Evolutionary conservation across 805 yeast species (phyloP).

Genomic region (Spathaspora passalidarum): DNA sequence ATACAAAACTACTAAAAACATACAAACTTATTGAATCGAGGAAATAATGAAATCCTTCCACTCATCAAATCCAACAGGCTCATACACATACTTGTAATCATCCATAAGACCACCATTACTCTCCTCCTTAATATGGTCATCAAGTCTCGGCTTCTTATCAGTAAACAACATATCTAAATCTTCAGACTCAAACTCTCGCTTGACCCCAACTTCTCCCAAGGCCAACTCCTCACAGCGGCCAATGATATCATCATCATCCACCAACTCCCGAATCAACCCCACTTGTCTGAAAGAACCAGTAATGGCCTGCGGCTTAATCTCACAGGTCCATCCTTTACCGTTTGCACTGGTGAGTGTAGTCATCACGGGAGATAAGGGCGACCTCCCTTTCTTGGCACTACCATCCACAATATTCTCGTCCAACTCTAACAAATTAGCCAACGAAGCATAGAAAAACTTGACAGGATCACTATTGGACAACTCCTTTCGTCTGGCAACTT

Average conservation of each 20-base stretch:
- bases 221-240: constrained; percentile 19
- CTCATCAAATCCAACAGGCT: constrained; percentile 33
- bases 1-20: background rate
- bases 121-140: background rate
- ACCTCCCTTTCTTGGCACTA: constrained; percentile 11
- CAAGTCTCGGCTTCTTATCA: constrained; percentile 30
- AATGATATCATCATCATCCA: constrained; percentile 21
- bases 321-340: constrained; percentile 39
- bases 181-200: constrained; percentile 23
- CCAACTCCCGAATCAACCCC: constrained; percentile 32
- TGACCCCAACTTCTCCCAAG: constrained; percentile 10
- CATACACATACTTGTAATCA: constrained; percentile 19
- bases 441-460: constrained; percentile 47
- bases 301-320: constrained; percentile 44
- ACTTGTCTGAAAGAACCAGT: constrained; percentile 46
- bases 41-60: constrained; percentile 29
- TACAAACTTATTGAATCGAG: constrained; percentile 10
- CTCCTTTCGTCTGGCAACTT: constrained; percentile 44
- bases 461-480: constrained; percentile 46
- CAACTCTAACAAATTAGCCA: constrained; percentile 48
- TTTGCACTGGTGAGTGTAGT: constrained; percentile 2
- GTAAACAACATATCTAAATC: constrained; percentile 35
- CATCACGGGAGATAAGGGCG: constrained; percentile 38
- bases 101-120: constrained; percentile 10
- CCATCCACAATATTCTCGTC: constrained; percentile 22